phyloP scores from a whole-genome alignment of 106 monocot species.

The Vanilla planifolia region DNA sequence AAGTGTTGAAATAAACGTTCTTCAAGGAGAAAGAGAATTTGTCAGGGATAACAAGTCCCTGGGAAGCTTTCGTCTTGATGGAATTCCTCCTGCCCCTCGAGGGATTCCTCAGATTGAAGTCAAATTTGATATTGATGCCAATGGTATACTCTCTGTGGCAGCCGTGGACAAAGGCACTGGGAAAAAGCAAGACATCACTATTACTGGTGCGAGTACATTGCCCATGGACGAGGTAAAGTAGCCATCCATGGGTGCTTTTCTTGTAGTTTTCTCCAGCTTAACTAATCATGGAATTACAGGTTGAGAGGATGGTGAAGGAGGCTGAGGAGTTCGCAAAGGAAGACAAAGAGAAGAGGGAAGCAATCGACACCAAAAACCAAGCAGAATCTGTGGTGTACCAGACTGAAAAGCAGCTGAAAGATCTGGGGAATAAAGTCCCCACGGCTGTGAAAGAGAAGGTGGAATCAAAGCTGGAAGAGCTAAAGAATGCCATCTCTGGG shows the following conservation, averaged over 20 bases:
- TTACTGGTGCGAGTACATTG: constrained; percentile 65
- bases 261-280: too few relatives aligned
- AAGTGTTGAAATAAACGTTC: constrained; percentile 84
- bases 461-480: constrained; percentile 28
- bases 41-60: constrained; percentile 87
- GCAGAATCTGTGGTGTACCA: constrained; percentile 38
- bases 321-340: constrained; percentile 32
- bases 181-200: constrained; percentile 75
- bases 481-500: constrained; percentile 20
- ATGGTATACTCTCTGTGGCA: constrained; percentile 80
- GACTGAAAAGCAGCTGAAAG: constrained; percentile 42
- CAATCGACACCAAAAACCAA: constrained; percentile 31
- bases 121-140: constrained; percentile 95
- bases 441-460: constrained; percentile 30
- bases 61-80: constrained; percentile 87
- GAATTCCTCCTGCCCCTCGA: constrained; percentile 85
- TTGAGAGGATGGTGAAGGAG: constrained; percentile 29
- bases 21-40: constrained; percentile 91
- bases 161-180: constrained; percentile 70
- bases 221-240: constrained; percentile 53
- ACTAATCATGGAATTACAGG: background rate
- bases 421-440: constrained; percentile 38
- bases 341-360: constrained; percentile 36
- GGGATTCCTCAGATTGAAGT: constrained; percentile 93
- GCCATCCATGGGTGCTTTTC: too few relatives aligned